A percentile compares a stretch with the other conserved stretches of the same genome.
Evolutionary conservation across 805 yeast species (phyloP).

Genomic region (Yamadazyma paraphyllophila): DNA sequence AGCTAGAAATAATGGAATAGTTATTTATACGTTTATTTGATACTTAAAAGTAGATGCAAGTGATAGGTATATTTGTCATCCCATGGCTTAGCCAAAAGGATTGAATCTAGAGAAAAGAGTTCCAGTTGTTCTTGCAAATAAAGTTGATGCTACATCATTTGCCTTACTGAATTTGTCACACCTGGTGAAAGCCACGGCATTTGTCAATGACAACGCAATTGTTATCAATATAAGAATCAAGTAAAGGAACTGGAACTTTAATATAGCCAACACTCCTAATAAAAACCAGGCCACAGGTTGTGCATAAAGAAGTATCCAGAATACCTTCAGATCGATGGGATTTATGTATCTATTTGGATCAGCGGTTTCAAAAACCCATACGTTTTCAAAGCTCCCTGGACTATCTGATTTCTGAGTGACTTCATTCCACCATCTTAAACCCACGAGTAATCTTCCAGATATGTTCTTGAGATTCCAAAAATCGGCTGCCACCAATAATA

Average conservation of each 20-base stretch:
- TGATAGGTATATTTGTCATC: neutral
- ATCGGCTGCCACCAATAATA: conserved; percentile 79
- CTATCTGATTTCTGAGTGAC: conserved; percentile 41
- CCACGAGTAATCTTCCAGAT: conserved; percentile 85
- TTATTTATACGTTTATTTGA: neutral
- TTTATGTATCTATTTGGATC: conserved; percentile 71
- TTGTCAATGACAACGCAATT: conserved; percentile 68
- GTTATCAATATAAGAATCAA: conserved; percentile 66
- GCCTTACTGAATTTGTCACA: conserved; percentile 93
- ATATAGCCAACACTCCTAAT: conserved; percentile 71
- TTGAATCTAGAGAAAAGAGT: conserved; percentile 47
- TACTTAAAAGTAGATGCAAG: neutral
- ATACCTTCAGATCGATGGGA: conserved; percentile 86
- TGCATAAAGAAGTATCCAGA: conserved; percentile 77
- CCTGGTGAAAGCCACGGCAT: conserved; percentile 85
- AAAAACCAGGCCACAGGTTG: conserved; percentile 76
- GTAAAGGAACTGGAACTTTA: conserved; percentile 72
- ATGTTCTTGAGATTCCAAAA: conserved; percentile 94
- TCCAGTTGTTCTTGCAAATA: conserved; percentile 54
- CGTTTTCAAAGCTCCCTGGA: conserved; percentile 55
- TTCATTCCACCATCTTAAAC: conserved; percentile 97
- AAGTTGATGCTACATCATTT: conserved; percentile 56
- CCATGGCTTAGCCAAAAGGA: conserved; percentile 24
- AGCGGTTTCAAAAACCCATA: conserved; percentile 88
- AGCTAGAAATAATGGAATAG: no score